Evolutionary conservation across 2,329 filamentous ascomycete species (phyloP).

Genomic region (Exophiala alcalophila): DNA sequence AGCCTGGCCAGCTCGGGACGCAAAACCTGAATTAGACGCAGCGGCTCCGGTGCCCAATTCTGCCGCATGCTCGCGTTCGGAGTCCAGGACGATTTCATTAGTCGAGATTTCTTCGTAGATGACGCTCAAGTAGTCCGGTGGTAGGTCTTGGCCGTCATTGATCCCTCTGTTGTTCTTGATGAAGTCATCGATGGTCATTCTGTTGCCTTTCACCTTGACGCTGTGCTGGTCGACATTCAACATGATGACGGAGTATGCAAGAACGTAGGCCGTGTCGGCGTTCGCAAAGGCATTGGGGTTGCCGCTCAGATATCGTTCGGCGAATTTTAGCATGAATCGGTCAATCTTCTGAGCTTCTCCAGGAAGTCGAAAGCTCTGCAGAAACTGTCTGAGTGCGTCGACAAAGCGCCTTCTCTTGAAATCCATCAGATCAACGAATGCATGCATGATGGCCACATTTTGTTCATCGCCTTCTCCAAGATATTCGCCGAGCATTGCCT

Average conservation of each 20-base stretch:
- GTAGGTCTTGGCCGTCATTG: conserved; percentile 91
- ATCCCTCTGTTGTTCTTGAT: conserved; percentile 99
- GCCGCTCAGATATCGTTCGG: conserved; percentile 87
- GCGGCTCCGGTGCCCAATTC: conserved; percentile 66
- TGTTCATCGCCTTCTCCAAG: conserved; percentile 89
- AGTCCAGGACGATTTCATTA: conserved; percentile 93
- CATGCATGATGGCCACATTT: conserved; percentile 97
- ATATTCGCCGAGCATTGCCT: conserved; percentile 88
- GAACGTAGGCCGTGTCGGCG: conserved; percentile 93
- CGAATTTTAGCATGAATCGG: conserved; percentile 98
- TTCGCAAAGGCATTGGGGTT: conserved; percentile 98
- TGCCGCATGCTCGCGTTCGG: conserved; percentile 84
- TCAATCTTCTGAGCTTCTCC: conserved; percentile 99
- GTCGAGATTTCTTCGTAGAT: conserved; percentile 90
- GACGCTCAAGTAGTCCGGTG: conserved; percentile 80
- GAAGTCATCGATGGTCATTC: conserved; percentile 96
- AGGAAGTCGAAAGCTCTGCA: conserved; percentile 91
- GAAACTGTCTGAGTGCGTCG: conserved; percentile 82
- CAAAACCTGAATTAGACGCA: conserved; percentile 63
- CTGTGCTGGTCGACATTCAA: conserved; percentile 96
- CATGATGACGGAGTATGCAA: conserved; percentile 95
- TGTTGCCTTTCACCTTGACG: conserved; percentile 70
- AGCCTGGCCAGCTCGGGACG: conserved; percentile 80
- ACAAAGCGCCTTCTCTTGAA: conserved; percentile 90
- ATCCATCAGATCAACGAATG: conserved; percentile 93